A percentile compares a stretch with the other conserved stretches of the same genome.
phyloP scores from a whole-genome alignment of 2,329 filamentous ascomycete species.

The Achaetomium macrosporum region DNA sequence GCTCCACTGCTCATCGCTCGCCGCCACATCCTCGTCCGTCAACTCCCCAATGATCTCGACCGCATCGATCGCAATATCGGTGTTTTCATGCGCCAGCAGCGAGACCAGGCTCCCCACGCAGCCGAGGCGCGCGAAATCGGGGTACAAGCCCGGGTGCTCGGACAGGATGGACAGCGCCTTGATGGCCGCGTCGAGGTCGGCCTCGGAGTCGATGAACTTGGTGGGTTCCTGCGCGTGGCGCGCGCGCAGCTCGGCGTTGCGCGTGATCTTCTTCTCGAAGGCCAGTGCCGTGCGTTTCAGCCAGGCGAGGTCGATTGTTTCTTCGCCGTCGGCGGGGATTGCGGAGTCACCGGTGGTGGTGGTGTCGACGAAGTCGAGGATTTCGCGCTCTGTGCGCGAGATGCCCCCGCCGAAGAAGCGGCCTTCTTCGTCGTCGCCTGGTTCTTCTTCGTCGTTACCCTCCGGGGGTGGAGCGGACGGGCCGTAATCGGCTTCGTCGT shows the following conservation, averaged over 20 bases:
- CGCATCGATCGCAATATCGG: slow-evolving; percentile 88
- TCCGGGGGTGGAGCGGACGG: slow-evolving; percentile 45
- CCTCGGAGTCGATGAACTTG: slow-evolving; percentile 81
- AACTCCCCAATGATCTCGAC: slow-evolving; percentile 87
- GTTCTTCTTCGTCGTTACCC: slow-evolving; percentile 43
- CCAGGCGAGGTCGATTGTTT: slow-evolving; percentile 81
- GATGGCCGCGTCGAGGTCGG: slow-evolving; percentile 82
- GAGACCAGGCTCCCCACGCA: slow-evolving; percentile 69
- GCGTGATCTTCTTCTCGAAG: slow-evolving; percentile 86
- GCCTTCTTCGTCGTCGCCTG: slow-evolving; percentile 75
- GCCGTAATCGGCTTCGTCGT: slow-evolving; percentile 46
- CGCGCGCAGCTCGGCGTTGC: slow-evolving; percentile 83
- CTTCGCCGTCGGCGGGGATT: slow-evolving; percentile 49
- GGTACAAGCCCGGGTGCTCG: slow-evolving; percentile 79
- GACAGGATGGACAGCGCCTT: slow-evolving; percentile 80
- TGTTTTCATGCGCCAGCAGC: slow-evolving; percentile 88
- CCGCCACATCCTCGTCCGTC: slow-evolving; percentile 86
- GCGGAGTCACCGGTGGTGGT: slow-evolving; percentile 40
- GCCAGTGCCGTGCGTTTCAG: slow-evolving; percentile 71
- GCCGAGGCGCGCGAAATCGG: slow-evolving; percentile 70
- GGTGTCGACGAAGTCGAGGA: slow-evolving; percentile 81
- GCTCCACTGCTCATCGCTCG: slow-evolving; percentile 75
- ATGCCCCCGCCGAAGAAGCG: slow-evolving; percentile 95
- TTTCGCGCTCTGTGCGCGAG: slow-evolving; percentile 70
- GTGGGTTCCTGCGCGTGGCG: slow-evolving; percentile 74